Evolutionary conservation across 257 asterid genomes (phyloP), one percentile per base, ranked within the genome.

Genomic region (Gynochthodes officinalis): DNA sequence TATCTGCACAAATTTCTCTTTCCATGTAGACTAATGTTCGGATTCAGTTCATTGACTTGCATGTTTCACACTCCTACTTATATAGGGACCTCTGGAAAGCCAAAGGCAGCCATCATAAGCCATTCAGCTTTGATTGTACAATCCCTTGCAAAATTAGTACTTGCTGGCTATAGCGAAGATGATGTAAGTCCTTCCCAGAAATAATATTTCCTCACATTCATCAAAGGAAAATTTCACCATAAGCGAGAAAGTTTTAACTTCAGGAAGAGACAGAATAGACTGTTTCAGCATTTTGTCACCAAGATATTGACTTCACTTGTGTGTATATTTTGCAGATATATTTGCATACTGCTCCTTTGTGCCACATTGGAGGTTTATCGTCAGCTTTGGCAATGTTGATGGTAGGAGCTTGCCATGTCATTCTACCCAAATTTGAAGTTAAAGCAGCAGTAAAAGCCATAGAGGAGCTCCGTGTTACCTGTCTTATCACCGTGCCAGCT

Each of bases 291-390:
- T 58, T 27, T 25, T 42, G 15, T 7, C 2, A 28, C n/a, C 12
- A 1, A 4, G 48, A 27, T 71, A 15, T 39, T 40, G 30, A 25
- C 46, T 53, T 53, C 48, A 18, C 14, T 54, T n/a, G 49, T 15
- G 37, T 30, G 46, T 42, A 4, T 48, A 21, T 50, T 67, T 66
- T 73, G 54, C 78, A 93, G 98, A 86, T 94, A 11, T 91, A 89
- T 79, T 81, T 94, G 70, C 97, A 94, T 79, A 89, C 96, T 7
- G 90, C 94, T 64, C 96, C 97, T 1, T 58, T 91, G 55, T 94
- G 98, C 82, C 98, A 94, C 80, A 88, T 94, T 59, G 98, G 98
- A 33, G 98, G 98, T 40, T 87, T 94, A 75, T 91, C 98, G 48
- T 89, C 98, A 8, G 97, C 98, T 43, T 43, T 94, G 85, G 96